Evolutionary conservation across 2,329 filamentous ascomycete genomes (phyloP), one percentile per base, ranked within the genome.

Genomic region (Cladosporium sp.): DNA sequence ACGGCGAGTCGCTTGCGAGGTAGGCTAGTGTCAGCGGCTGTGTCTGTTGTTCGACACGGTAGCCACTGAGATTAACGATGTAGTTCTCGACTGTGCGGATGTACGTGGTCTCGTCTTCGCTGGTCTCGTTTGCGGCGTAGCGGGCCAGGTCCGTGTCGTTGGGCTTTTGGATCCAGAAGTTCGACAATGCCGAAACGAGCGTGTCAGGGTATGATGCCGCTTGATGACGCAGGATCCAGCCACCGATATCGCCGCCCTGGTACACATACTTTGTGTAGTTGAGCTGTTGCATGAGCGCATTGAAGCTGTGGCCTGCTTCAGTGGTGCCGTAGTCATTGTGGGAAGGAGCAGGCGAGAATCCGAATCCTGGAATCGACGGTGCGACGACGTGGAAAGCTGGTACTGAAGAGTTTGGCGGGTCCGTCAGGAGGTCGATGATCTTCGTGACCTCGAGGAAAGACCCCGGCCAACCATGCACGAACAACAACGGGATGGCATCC

Each of bases 21-120:
- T 90, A 91, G 0, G 87, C 88, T 0, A 93, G 74, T 0, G 90
- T 93, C 57, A 90, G 86, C 0, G 91, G 90, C 36, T 44, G 49
- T 8, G 61, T 64, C 15, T 55, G 34, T 18, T 64, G 61, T 11
- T 55, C 36, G 15, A 44, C 18, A 3, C 49, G 34, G 8, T 64
- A 64, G 21, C 61, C 61, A 5, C 34, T 44, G 7, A 36, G 32
- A 2, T 44, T 32, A 26, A 41, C 30, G 21, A 64, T 54, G 28
- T 44, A 64, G 11, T 30, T 64, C 7, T 64, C 32, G 21, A 57
- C 14, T 11, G 34, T 44, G 8, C 24, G 15, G 15, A 64, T 38
- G 18, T 64, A 57, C 24, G 34, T 34, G 24, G 21, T 55, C 26
- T 64, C 61, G 8, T 14, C 49, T 15, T 18, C 30, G 14, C 14